Percentiles rank a stretch among this genome's conserved stretches.
Evolutionary conservation across 371 early-diverging fungal species (phyloP).

Genomic region (Neoconidiobolus thromboides): DNA sequence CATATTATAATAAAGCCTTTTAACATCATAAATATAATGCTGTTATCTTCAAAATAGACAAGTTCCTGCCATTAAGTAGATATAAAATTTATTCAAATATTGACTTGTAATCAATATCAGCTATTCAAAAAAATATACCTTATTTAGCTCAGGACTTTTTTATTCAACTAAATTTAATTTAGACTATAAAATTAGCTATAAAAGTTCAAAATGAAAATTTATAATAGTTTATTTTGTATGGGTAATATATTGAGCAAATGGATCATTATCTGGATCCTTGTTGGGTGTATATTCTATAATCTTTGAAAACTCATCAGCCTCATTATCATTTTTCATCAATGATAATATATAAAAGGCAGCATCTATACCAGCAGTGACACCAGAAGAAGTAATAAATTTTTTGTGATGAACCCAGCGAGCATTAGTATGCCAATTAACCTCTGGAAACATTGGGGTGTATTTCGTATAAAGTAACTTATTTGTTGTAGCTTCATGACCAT

Average conservation of each 20-base stretch:
- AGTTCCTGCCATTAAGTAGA: too few relatives aligned
- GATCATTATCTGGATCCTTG: not conserved
- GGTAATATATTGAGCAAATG: not conserved
- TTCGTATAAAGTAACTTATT: not conserved
- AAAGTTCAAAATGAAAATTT: too few relatives aligned
- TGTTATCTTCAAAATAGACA: too few relatives aligned
- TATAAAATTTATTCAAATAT: too few relatives aligned
- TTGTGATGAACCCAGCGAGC: slow-evolving; percentile 1
- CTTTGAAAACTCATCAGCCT: not conserved
- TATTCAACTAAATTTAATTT: too few relatives aligned
- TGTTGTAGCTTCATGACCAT: not conserved
- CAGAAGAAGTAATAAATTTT: not conserved
- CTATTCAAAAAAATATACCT: too few relatives aligned
- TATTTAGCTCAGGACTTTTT: too few relatives aligned
- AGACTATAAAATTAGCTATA: too few relatives aligned
- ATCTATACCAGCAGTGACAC: not conserved
- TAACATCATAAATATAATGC: too few relatives aligned
- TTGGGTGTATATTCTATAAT: not conserved
- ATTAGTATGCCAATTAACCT: not conserved
- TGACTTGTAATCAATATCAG: too few relatives aligned
- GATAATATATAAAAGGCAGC: not conserved
- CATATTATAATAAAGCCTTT: too few relatives aligned
- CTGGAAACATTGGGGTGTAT: not conserved
- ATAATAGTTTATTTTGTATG: too few relatives aligned
- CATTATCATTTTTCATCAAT: not conserved